A percentile compares a stretch with the other conserved stretches of the same genome.
Conservation (phyloP, 2,329 filamentous ascomycete species). For the Zymoseptoria tritici region DNA sequence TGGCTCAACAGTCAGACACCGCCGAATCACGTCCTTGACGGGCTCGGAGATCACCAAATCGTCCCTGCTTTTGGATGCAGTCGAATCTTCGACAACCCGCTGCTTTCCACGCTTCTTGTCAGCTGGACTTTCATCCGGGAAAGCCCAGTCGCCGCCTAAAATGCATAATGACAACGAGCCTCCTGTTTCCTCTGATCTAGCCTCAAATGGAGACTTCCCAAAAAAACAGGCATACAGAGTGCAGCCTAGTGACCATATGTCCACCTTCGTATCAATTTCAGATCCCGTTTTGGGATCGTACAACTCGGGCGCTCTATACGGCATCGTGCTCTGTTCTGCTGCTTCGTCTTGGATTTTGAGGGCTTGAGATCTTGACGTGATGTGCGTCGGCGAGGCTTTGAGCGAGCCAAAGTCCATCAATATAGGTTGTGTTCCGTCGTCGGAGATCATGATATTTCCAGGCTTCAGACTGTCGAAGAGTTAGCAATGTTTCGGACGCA, state of each 20-base stretch:
- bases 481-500: too few relatives aligned
- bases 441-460: too few relatives aligned
- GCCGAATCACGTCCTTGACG: too few relatives aligned
- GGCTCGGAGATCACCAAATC: too few relatives aligned
- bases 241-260: conserved; percentile 96
- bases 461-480: too few relatives aligned
- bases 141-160: conserved; percentile 89
- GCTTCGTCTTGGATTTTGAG: too few relatives aligned
- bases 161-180: conserved; percentile 90
- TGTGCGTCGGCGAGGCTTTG: too few relatives aligned
- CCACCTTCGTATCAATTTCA: conserved; percentile 92
- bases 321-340: conserved; percentile 96
- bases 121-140: conserved; percentile 75
- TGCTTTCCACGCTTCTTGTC: conserved; percentile 49
- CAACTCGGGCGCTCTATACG: conserved; percentile 96
- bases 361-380: too few relatives aligned
- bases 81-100: conserved; percentile 33
- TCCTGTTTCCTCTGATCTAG: conserved; percentile 90
- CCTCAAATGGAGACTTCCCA: conserved; percentile 94
- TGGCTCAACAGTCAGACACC: too few relatives aligned
- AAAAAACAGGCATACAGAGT: conserved; percentile 96
- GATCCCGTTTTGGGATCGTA: too few relatives aligned
- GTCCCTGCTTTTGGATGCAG: conserved; percentile 17
- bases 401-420: too few relatives aligned
- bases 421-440: too few relatives aligned